Base-by-base conservation (phyloP, 176 grass and related monocot genomes). In the Saccharum officinarum region DNA sequence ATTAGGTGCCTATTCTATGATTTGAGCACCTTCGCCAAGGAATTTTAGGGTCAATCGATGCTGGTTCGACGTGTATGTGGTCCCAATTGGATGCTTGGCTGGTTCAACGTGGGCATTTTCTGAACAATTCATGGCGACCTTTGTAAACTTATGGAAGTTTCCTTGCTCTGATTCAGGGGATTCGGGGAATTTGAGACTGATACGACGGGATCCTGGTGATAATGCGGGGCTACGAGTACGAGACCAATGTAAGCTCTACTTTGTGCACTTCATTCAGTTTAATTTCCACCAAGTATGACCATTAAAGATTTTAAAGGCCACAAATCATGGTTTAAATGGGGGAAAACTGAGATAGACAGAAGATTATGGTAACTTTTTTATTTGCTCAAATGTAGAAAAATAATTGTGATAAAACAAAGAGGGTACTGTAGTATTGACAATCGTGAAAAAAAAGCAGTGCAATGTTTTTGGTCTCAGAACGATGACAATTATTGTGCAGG, bases 161-260 rank as follows among this genome's bases (percentile, higher is more conserved):
- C 46, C 10, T 75, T 46, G 5, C 18, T 71, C 20, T 80, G 41
- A 52, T 87, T 76, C 85, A 91, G 85, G 76, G 20, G 23, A 62
- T 91, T 81, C 83, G 86, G 83, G 66, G 28, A 54, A 22, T 78
- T 54, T 7, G 76, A 26, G 62, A 14, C 69, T 40, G 47, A 33
- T 38, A 62, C 50, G 8, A 50, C 42, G 50, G 63, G 26, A 65
- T 80, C 76, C 76, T 75, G 52, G 17, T 55, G 63, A 66, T 63
- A 68, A 91, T 91, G 89, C 80, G 89, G 33, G 64, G 81, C 50
- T 91, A 87, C 77, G 71, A 71, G 10, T 91, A 91, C 34, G 81
- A 80, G 25, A 91, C 85, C 34, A 84, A 87, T 87, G 89, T 91
- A 91, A 87, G 72, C 42, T 61, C 8, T 75, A 8, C 33, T 14